phyloP scores from a whole-genome alignment of 768 basidiomycete genomes.

The Flagelloscypha sp. region DNA sequence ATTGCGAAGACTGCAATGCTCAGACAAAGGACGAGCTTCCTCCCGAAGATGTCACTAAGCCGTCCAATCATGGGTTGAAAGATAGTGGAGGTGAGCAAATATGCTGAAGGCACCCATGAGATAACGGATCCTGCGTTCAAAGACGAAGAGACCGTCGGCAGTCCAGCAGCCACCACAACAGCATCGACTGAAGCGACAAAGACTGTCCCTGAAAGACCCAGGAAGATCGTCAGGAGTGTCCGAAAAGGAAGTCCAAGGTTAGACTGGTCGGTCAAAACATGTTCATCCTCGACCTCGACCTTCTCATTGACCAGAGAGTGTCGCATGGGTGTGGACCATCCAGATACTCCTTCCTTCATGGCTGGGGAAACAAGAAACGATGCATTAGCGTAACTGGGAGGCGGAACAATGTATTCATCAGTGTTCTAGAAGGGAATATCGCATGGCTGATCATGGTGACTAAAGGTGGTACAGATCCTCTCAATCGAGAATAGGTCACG shows the following conservation, averaged over 20 bases:
- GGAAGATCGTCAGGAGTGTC: constrained; percentile 55
- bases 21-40: constrained; percentile 50
- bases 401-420: no score
- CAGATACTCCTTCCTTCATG: no score
- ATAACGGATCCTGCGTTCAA: constrained; percentile 58
- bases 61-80: constrained; percentile 57
- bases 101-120: constrained; percentile 69
- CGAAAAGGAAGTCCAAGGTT: constrained; percentile 63
- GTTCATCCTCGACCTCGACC: no score
- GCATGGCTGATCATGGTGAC: no score
- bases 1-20: constrained; percentile 58
- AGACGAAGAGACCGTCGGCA: constrained; percentile 60
- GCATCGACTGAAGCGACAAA: constrained; percentile 60
- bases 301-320: no score
- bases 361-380: no score
- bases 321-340: no score
- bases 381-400: no score
- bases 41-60: constrained; percentile 60
- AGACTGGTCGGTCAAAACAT: constrained; percentile 75
- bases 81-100: constrained; percentile 58
- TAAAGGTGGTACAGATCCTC: no score
- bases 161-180: constrained; percentile 64
- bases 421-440: no score
- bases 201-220: constrained; percentile 51
- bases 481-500: no score